Evolutionary conservation across 345 rosid species (phyloP), one percentile per base, ranked within the genome.

Genomic region (Aurinia saxatilis): DNA sequence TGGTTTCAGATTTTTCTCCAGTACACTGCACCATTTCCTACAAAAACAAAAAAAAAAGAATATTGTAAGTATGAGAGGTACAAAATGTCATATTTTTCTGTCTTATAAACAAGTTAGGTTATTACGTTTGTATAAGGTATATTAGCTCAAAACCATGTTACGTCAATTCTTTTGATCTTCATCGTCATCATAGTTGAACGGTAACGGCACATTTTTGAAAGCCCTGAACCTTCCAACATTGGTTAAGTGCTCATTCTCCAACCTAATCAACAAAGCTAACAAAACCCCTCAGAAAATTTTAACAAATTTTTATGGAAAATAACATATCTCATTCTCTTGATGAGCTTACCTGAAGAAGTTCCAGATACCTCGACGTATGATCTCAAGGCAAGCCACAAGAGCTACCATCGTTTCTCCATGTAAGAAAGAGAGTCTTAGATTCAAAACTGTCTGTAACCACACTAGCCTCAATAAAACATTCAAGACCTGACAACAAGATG

Each of bases 221-320:
- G 95, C 88, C 1, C 86, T 67, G 27, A 66, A 84, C 46, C 77
- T 84, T 10, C 86, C 90, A 11, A 80, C 90, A 35, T 87, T 82
- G 74, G 82, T 82, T 76, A 84, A 72, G 57, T 86, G 90, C 73
- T 86, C 93, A 47, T 86, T 86, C 60, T 83, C 87, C 75, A 81
- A 10, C 63, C 90, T 86, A 73, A 17, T 38, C 33, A 36, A 49
- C 18, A n/a, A n/a, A n/a, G n/a, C n/a, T n/a, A n/a, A n/a, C n/a
- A 37, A 45, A 27, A 40, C 17, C 30, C 5, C 30, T 27, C 30
- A 27, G 30, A 27, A 27, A 27, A 27, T 2, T 5, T 27, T 12
- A 13, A 14, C 46, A 21, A 47, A 37, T 1, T 45, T 40, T 30
- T 25, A 36, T 13, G 31, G 17, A 17, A 52, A 36, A 5, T n/a